phyloP scores from a whole-genome alignment of 2,329 filamentous ascomycete species.

The Tolypocladium sp. region DNA sequence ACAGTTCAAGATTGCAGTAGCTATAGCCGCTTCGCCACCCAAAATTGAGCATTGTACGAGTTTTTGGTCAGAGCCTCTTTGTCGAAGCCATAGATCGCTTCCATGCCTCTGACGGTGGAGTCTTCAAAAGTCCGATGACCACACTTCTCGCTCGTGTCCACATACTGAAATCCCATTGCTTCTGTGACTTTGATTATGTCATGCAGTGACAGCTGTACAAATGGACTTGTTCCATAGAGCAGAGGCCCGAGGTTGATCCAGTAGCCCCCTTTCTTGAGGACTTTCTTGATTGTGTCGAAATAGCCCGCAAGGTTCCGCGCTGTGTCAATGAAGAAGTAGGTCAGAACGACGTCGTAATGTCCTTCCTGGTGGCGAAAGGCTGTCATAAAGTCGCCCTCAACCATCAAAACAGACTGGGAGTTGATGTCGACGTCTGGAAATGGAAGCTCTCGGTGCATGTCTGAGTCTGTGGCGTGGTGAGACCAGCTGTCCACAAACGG shows the following conservation, averaged over 20 bases:
- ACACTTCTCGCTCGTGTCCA: constrained; percentile 29
- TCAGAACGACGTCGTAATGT: constrained; percentile 39
- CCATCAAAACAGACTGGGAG: constrained; percentile 29
- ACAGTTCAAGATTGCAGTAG: not conserved
- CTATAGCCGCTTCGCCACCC: constrained; percentile 30
- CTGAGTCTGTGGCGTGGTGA: constrained; percentile 37
- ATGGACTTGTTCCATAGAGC: constrained; percentile 44
- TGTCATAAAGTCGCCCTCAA: constrained; percentile 49
- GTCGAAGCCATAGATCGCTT: constrained; percentile 45
- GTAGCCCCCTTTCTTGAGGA: constrained; percentile 36
- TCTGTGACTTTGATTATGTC: constrained; percentile 40
- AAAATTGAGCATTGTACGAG: constrained; percentile 45
- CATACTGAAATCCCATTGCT: constrained; percentile 41
- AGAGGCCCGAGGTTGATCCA: constrained; percentile 51
- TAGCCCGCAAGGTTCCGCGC: constrained; percentile 46
- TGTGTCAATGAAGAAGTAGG: constrained; percentile 54
- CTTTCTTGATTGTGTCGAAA: constrained; percentile 40
- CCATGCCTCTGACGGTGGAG: constrained; percentile 31
- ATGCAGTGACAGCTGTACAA: constrained; percentile 44
- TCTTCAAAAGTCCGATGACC: constrained; percentile 32
- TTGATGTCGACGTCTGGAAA: constrained; percentile 33
- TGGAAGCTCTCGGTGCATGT: constrained; percentile 34
- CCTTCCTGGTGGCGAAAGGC: constrained; percentile 17
- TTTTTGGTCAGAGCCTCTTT: constrained; percentile 39
- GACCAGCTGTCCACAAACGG: constrained; percentile 50